These are phyloP conservation scores for Lichtheimia ornata DNA, from an alignment of 371 early-diverging fungal genomes.

Conservation along the genomic window DNA sequence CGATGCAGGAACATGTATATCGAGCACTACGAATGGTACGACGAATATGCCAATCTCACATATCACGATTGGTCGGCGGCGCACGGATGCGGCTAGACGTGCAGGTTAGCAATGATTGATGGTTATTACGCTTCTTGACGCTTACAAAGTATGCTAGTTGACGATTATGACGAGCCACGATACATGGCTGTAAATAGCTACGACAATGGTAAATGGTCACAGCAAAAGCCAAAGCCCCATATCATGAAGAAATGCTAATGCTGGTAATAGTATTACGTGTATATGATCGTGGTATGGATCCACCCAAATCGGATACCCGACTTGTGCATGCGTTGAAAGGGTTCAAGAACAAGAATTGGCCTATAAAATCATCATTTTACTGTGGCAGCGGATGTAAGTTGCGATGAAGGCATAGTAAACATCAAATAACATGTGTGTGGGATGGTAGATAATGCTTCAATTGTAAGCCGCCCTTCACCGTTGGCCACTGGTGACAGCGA, in stretches of 20 bases:
- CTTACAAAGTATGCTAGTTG: conserved; percentile 26
- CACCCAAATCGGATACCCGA: conserved; percentile 66
- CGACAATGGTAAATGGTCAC: conserved; percentile 69
- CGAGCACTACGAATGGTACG: conserved; percentile 63
- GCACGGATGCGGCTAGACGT: conserved; percentile 54
- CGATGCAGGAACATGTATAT: conserved; percentile 51
- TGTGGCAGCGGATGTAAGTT: conserved; percentile 70
- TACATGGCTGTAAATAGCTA: conserved; percentile 87
- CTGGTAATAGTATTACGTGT: conserved; percentile 70
- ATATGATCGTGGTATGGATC: conserved; percentile 81
- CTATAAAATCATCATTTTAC: conserved; percentile 82
- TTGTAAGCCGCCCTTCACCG: conserved; percentile 33
- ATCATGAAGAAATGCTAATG: too few relatives aligned
- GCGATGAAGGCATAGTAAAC: background rate
- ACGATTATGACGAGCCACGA: conserved; percentile 76
- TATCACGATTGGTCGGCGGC: conserved; percentile 59
- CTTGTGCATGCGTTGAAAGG: conserved; percentile 78
- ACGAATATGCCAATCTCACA: conserved; percentile 81
- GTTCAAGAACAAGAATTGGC: conserved; percentile 89
- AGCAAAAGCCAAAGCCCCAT: background rate
- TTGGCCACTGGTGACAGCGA: conserved; percentile 21
- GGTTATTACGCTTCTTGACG: background rate
- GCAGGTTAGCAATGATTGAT: conserved; percentile 26
- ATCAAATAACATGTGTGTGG: background rate
- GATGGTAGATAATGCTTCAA: conserved; percentile 44